phyloP scores from a whole-genome alignment of 257 asterid genomes.

The Lavandula angustifolia region DNA sequence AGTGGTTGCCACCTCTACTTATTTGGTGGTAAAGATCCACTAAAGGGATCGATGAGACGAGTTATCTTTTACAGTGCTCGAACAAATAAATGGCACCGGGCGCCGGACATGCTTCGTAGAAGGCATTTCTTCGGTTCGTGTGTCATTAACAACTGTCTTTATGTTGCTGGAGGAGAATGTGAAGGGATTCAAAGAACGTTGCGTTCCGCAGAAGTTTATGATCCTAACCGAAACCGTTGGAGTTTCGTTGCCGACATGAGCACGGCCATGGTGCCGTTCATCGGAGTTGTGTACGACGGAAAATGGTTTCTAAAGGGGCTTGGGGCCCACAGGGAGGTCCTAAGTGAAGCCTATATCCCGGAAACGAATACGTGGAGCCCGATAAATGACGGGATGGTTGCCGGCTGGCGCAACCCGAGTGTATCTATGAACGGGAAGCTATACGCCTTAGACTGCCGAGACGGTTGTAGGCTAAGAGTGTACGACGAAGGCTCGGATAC shows the following conservation, averaged over 20 bases:
- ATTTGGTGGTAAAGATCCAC: constrained; percentile 61
- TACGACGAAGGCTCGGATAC: constrained; percentile 50
- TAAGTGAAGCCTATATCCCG: constrained; percentile 55
- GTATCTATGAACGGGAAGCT: constrained; percentile 63
- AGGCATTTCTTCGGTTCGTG: constrained; percentile 63
- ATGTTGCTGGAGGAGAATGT: constrained; percentile 70
- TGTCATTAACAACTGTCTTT: constrained; percentile 61
- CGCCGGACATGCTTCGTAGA: constrained; percentile 63
- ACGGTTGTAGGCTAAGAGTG: constrained; percentile 56
- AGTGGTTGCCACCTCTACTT: constrained; percentile 64
- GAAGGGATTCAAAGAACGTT: constrained; percentile 60
- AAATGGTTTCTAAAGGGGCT: constrained; percentile 64
- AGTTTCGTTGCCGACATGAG: constrained; percentile 61
- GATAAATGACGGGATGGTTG: constrained; percentile 55
- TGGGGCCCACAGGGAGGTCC: constrained; percentile 62
- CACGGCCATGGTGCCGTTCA: constrained; percentile 68
- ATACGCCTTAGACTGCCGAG: constrained; percentile 60
- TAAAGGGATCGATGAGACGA: constrained; percentile 60
- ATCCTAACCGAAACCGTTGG: constrained; percentile 64
- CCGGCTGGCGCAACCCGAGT: constrained; percentile 70
- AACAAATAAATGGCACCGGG: constrained; percentile 66
- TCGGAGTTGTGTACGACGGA: constrained; percentile 56
- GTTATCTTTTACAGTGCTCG: constrained; percentile 62
- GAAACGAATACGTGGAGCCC: constrained; percentile 54
- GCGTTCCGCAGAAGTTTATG: constrained; percentile 60